Evolutionary conservation across 2,329 filamentous ascomycete species (phyloP).

Genomic region (Ophiostoma montium): DNA sequence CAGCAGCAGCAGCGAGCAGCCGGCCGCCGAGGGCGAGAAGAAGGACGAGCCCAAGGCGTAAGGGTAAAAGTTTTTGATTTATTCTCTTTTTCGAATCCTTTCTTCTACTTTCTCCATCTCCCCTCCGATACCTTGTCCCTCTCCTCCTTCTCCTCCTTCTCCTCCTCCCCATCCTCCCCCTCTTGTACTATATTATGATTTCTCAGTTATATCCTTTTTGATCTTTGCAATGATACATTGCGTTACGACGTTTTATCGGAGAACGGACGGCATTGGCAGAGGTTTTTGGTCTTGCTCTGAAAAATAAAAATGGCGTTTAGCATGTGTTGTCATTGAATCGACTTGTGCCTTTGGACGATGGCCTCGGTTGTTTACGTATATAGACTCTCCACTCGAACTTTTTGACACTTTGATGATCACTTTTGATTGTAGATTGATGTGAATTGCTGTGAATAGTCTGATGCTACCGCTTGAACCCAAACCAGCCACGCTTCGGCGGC

Average conservation of each 20-base stretch:
- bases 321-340: not conserved
- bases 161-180: constrained; percentile 5
- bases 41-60: constrained; percentile 60
- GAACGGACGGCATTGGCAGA: not conserved
- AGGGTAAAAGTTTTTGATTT: constrained; percentile 19
- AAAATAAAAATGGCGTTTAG: not conserved
- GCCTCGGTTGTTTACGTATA: no score
- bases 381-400: no score
- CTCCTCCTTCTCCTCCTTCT: constrained; percentile 15
- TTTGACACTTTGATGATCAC: not conserved
- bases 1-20: constrained; percentile 33
- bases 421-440: not conserved
- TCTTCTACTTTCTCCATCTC: not conserved
- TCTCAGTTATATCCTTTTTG: constrained; percentile 2
- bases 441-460: no score
- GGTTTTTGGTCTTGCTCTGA: not conserved
- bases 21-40: constrained; percentile 55
- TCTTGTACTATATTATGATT: constrained; percentile 1
- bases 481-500: constrained; percentile 58
- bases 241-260: no score
- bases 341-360: no score
- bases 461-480: no score
- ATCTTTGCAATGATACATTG: no score
- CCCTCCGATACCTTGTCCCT: constrained; percentile 6
- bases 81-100: not conserved